Percentiles rank a stretch among this genome's conserved stretches.
phyloP scores from a whole-genome alignment of 768 basidiomycete genomes.

The Mycena chlorophos region DNA sequence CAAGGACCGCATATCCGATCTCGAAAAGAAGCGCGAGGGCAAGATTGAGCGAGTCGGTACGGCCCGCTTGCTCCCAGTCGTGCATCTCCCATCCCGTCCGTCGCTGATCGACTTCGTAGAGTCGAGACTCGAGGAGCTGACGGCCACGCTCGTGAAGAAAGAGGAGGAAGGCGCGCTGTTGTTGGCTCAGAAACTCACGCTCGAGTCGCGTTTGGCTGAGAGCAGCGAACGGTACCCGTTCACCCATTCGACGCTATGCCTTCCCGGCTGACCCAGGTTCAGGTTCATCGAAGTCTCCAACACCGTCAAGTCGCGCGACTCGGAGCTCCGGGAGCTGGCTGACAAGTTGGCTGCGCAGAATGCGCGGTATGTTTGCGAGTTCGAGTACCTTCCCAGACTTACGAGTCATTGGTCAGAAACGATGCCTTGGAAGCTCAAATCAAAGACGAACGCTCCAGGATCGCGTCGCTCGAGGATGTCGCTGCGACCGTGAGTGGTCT shows the following conservation, averaged over 20 bases:
- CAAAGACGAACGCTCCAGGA: constrained; percentile 12
- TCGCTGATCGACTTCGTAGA: constrained; percentile 2
- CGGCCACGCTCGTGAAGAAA: constrained; percentile 18
- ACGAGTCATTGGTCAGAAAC: constrained; percentile 18
- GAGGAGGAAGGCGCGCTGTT: constrained; percentile 20
- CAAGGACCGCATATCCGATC: constrained; percentile 37
- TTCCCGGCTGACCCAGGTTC: neutral
- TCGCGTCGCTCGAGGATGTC: constrained; percentile 10
- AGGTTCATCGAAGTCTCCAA: constrained; percentile 7
- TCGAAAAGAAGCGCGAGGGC: constrained; percentile 31
- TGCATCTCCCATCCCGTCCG: neutral
- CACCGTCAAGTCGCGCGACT: constrained; percentile 8
- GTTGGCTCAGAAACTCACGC: constrained; percentile 11
- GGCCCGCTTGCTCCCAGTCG: neutral
- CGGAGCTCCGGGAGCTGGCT: constrained; percentile 1
- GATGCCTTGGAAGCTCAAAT: constrained; percentile 12
- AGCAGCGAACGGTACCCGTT: constrained; percentile 15
- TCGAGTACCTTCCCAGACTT: neutral
- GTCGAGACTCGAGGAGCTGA: constrained; percentile 19
- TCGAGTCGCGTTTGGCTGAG: constrained; percentile 20
- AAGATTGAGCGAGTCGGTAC: constrained; percentile 22
- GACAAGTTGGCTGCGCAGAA: neutral
- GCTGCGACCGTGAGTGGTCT: neutral
- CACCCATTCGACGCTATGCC: neutral
- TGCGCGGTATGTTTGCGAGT: neutral